Percentiles rank a stretch among this genome's conserved stretches.
Conservation (phyloP, 208 protist species). For the Crithidia sp. region DNA sequence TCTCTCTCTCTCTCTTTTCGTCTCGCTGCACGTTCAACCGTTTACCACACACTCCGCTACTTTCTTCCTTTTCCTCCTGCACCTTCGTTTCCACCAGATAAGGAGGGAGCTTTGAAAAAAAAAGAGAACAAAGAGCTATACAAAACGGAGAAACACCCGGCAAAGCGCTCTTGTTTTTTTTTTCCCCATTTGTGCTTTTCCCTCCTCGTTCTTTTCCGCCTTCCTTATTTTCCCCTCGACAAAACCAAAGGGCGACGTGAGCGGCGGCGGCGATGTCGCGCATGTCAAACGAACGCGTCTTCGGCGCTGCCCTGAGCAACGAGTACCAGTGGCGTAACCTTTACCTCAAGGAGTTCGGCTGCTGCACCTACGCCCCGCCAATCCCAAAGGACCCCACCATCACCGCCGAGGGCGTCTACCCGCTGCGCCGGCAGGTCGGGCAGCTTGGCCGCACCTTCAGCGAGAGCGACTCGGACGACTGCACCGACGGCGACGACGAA, state of each 20-base stretch:
- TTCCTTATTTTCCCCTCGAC: too few species aligned
- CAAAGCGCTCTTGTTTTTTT: too few species aligned
- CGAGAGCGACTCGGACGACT: constrained; percentile 16
- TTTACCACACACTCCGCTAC: too few species aligned
- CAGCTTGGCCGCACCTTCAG: constrained; percentile 26
- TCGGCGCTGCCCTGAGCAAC: constrained; percentile 58
- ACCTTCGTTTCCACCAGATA: too few species aligned
- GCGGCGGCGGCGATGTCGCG: constrained; percentile 1
- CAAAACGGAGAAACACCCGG: not conserved
- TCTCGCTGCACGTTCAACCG: too few species aligned
- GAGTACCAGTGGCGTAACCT: constrained; percentile 89
- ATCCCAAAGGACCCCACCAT: constrained; percentile 67
- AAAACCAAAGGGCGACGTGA: too few species aligned
- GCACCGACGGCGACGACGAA: constrained; percentile 13
- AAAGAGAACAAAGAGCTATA: not conserved
- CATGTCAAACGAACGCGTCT: constrained; percentile 22
- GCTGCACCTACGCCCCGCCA: constrained; percentile 78
- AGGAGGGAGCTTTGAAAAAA: constrained; percentile 5
- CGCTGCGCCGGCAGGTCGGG: constrained; percentile 13
- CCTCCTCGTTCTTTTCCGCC: too few species aligned
- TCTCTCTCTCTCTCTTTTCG: constrained; percentile 4
- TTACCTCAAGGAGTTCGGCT: constrained; percentile 73
- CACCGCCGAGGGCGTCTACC: constrained; percentile 39
- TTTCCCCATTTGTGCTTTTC: too few species aligned
- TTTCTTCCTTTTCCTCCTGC: too few species aligned